Conservation (phyloP, 768 basidiomycete genomes). For the Mycena polygramma region DNA sequence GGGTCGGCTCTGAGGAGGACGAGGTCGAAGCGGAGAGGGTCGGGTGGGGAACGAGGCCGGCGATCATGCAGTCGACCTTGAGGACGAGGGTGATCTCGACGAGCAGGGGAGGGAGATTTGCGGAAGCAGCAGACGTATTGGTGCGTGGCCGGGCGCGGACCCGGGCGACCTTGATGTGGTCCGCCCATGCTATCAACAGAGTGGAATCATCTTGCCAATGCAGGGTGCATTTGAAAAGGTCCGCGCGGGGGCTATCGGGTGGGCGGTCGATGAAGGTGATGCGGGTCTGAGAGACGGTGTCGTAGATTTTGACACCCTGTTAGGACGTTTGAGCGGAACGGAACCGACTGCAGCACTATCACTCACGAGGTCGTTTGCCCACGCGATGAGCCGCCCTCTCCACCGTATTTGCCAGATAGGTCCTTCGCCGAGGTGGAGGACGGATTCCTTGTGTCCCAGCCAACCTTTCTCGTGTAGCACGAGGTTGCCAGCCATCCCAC, state of each 20-base stretch:
- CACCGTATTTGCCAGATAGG: conserved; percentile 95
- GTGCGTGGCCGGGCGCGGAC: conserved; percentile 73
- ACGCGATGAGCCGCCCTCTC: conserved; percentile 89
- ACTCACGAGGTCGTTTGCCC: conserved; percentile 93
- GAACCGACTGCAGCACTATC: background rate
- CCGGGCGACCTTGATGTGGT: conserved; percentile 90
- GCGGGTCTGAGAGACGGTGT: conserved; percentile 79
- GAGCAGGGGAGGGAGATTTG: conserved; percentile 68
- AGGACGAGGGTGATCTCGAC: conserved; percentile 95
- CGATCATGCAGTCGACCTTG: conserved; percentile 95
- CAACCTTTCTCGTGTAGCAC: conserved; percentile 96
- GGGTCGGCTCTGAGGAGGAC: conserved; percentile 32
- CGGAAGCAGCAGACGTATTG: conserved; percentile 54
- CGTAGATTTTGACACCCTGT: conserved; percentile 95
- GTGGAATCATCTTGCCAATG: conserved; percentile 95
- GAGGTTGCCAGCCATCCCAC: conserved; percentile 90
- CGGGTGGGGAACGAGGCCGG: conserved; percentile 85
- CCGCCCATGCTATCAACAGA: conserved; percentile 93
- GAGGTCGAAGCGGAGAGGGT: conserved; percentile 32
- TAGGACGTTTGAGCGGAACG: conserved; percentile 4
- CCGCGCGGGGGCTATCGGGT: conserved; percentile 86
- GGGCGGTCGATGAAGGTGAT: conserved; percentile 91
- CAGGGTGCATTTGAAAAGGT: conserved; percentile 93
- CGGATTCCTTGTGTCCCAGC: conserved; percentile 93
- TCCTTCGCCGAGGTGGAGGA: conserved; percentile 87